Conservation (phyloP, 345 rosid genomes). For the Linum trigynum region DNA sequence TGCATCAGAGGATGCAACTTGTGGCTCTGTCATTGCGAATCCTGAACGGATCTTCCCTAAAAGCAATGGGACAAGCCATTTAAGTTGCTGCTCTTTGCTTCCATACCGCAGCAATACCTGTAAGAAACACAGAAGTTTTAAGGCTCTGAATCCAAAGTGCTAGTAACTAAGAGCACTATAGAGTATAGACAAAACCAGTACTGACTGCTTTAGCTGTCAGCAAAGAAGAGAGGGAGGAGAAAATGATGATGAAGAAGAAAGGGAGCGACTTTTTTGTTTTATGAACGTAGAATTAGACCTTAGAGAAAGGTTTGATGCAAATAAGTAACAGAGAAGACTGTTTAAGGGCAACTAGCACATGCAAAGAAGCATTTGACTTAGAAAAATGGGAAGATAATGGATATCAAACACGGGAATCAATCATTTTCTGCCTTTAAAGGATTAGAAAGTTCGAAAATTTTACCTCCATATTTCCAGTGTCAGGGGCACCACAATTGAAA, state of each 20-base stretch:
- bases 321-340: neutral
- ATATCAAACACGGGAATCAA: neutral
- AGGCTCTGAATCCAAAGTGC: neutral
- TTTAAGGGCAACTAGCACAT: neutral
- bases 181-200: neutral
- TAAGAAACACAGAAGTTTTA: neutral
- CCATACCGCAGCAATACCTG: slow-evolving; percentile 92
- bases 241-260: neutral
- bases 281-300: neutral
- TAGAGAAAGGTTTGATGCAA: neutral
- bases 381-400: neutral
- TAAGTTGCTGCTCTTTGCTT: slow-evolving; percentile 62
- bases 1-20: slow-evolving; percentile 98
- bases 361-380: neutral
- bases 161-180: neutral
- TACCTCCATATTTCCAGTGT: slow-evolving; percentile 99
- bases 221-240: neutral
- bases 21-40: slow-evolving; percentile 99
- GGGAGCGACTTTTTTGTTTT: neutral
- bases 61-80: slow-evolving; percentile 93
- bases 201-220: neutral
- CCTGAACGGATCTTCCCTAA: slow-evolving; percentile 92
- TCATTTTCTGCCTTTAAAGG: neutral
- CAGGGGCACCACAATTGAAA: slow-evolving; percentile 95
- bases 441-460: slow-evolving; percentile 1